Evolutionary conservation across 805 yeast genomes (phyloP), one percentile per base, ranked within the genome.

Genomic region (Pichia pseudocactophila): DNA sequence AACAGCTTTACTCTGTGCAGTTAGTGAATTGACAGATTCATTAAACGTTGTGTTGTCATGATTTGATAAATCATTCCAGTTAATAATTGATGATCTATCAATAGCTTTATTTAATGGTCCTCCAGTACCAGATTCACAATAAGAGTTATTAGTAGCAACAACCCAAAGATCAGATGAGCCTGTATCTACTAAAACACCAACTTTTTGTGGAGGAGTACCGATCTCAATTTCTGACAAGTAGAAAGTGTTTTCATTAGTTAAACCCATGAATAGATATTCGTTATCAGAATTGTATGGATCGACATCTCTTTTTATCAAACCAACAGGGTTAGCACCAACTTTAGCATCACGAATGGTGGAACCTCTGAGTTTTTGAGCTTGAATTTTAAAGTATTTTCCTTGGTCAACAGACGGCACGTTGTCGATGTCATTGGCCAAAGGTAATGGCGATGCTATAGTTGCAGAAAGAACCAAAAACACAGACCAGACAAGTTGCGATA

Each of bases 111-210:
- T 36, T 27, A 46, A 43, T 1, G 51, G 15, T 8, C 47, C 49
- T 2, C 42, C 17, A 1, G 56, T 43, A 6, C 49, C 49, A 6
- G 43, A 15, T 27, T 32, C 22, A 53, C 78, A 73, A 43, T 66
- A 71, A 2, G 80, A 71, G 53, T 76, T 77, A 35, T 62, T 53
- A 1, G 71, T 56, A 19, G 69, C 65, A 47, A 74, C 67, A 17
- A 81, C 76, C 86, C 86, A 82, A 15, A 83, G 62, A 57, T 82
- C 90, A 0, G 83, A 72, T 0, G 88, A 80, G 3, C 90, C 92
- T 0, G 90, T 82, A 53, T 82, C 92, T 13, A 82, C 58, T 28
- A 80, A 59, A 11, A 81, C 76, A 6, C 66, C 68, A 8, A 81
- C 65, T 15, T 64, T 59, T 55, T 80, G 82, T 1, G 65, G 53